Conservation (phyloP, 768 basidiomycete species). For the Sporobolomyces phaffii region DNA sequence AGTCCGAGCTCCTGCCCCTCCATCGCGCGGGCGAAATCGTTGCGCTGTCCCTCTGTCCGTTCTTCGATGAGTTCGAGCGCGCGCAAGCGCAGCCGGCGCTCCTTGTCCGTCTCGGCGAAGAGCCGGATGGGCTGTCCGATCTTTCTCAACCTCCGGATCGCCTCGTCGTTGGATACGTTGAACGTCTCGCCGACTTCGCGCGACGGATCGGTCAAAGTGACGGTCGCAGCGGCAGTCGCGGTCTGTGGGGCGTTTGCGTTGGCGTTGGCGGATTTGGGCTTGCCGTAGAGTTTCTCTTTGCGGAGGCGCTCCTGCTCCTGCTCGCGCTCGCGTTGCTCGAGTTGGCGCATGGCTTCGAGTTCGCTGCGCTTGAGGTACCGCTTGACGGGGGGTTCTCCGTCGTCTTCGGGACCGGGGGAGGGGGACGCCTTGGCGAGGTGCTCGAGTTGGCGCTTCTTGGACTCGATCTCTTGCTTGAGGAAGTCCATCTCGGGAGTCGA, state of each 20-base stretch:
- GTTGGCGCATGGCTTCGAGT: constrained; percentile 62
- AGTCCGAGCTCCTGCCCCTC: constrained; percentile 57
- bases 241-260: neutral
- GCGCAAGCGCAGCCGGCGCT: constrained; percentile 76
- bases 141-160: constrained; percentile 73
- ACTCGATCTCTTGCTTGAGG: constrained; percentile 74
- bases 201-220: constrained; percentile 41
- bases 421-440: constrained; percentile 40
- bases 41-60: constrained; percentile 65
- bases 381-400: constrained; percentile 48
- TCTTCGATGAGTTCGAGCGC: constrained; percentile 87
- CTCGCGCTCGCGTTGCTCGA: constrained; percentile 50
- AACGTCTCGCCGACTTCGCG: constrained; percentile 50
- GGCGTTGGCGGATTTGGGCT: constrained; percentile 20
- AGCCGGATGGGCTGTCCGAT: constrained; percentile 92
- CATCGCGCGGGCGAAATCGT: constrained; percentile 68
- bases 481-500: constrained; percentile 64
- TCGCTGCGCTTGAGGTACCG: constrained; percentile 92
- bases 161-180: constrained; percentile 90
- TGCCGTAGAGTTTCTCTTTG: constrained; percentile 44
- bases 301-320: constrained; percentile 51
- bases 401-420: neutral
- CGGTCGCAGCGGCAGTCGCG: constrained; percentile 44
- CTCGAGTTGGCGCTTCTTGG: constrained; percentile 68
- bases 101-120: constrained; percentile 93